Evolutionary conservation across 176 grass and related monocot genomes (phyloP).

Genomic region (Elaeis guineensis): DNA sequence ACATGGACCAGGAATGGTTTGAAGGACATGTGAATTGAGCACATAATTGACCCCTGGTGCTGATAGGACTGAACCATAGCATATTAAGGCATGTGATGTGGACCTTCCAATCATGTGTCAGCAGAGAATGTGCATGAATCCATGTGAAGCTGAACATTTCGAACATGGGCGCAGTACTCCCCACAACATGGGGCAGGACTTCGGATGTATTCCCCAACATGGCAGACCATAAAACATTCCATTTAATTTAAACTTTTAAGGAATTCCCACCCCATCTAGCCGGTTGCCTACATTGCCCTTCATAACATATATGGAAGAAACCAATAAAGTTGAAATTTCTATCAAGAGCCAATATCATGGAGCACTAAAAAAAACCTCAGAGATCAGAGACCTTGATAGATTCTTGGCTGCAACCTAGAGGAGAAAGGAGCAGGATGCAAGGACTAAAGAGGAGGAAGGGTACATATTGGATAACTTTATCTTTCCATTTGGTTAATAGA

Average conservation of each 20-base stretch:
- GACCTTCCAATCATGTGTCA: neutral
- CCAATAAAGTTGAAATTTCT: too few relatives aligned
- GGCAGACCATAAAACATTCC: conserved; percentile 16
- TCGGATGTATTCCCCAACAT: neutral
- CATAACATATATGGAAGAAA: too few relatives aligned
- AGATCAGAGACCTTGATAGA: too few relatives aligned
- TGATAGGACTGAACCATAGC: neutral
- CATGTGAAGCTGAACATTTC: conserved; percentile 20
- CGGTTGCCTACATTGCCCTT: too few relatives aligned
- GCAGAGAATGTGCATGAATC: neutral
- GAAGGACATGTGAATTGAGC: neutral
- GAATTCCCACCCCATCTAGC: too few relatives aligned
- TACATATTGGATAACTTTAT: too few relatives aligned
- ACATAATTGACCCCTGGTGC: neutral
- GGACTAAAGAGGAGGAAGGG: too few relatives aligned
- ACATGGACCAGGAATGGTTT: too few relatives aligned
- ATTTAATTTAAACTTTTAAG: neutral
- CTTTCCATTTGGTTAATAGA: neutral
- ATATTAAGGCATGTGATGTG: conserved; percentile 9
- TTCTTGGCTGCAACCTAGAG: too few relatives aligned
- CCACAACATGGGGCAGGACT: conserved; percentile 1
- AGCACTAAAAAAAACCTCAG: too few relatives aligned
- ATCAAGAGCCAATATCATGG: too few relatives aligned
- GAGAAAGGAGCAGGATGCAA: too few relatives aligned
- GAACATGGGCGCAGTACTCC: conserved; percentile 12